Conservation (phyloP, 139 green algal species). For the Zygnema cylindricum region DNA sequence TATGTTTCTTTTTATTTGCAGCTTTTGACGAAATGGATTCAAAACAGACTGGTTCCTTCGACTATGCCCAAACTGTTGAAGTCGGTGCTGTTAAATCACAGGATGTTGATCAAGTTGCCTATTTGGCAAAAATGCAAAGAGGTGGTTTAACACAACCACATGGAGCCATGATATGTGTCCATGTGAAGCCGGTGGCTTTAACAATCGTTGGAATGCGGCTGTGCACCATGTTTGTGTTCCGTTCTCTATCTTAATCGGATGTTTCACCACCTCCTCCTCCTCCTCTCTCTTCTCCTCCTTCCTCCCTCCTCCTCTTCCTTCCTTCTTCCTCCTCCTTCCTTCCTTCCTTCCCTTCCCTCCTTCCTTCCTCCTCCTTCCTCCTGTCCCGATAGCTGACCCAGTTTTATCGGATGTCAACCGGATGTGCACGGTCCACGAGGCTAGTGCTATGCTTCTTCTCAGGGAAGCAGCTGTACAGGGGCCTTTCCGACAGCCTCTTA, state of each 20-base stretch:
- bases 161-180: constrained; percentile 12
- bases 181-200: constrained; percentile 2
- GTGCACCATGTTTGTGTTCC: neutral
- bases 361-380: neutral
- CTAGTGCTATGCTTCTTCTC: constrained; percentile 7
- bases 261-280: neutral
- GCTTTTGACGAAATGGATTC: neutral
- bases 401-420: neutral
- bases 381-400: neutral
- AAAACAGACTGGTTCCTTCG: neutral
- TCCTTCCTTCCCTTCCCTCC: neutral
- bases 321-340: neutral
- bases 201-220: neutral
- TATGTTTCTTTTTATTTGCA: neutral
- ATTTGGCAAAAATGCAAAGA: constrained; percentile 3
- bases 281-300: neutral
- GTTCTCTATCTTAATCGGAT: neutral
- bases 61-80: neutral
- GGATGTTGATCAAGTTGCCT: constrained; percentile 2
- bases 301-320: neutral
- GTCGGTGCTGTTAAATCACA: neutral
- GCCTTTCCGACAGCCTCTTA: neutral
- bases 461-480: neutral
- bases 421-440: neutral
- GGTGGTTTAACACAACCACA: constrained; percentile 4